phyloP scores from a whole-genome alignment of 2,329 filamentous ascomycete species.

The Dothideomycetidae sp. region DNA sequence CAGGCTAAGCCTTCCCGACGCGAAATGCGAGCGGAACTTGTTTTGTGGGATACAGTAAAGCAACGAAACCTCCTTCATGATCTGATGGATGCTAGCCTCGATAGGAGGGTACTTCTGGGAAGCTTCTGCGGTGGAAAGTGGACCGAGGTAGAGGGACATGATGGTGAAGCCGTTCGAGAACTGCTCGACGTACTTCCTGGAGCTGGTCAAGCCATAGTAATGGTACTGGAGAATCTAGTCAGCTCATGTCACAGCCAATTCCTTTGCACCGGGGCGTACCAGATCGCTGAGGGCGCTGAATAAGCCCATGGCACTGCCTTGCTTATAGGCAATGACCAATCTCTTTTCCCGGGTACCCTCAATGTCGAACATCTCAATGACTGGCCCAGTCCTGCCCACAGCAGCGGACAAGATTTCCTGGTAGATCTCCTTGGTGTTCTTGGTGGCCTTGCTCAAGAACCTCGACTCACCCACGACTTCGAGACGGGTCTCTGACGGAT shows the following conservation, averaged over 20 bases:
- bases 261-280: background rate
- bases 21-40: conserved; percentile 84
- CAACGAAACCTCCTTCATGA: conserved; percentile 95
- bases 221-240: conserved; percentile 46
- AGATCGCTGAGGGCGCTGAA: conserved; percentile 92
- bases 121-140: conserved; percentile 44
- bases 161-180: conserved; percentile 9
- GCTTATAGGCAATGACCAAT: conserved; percentile 85
- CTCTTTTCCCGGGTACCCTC: conserved; percentile 84
- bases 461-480: conserved; percentile 85
- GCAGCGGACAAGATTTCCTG: conserved; percentile 82
- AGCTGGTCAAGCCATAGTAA: conserved; percentile 94
- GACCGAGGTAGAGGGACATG: conserved; percentile 71
- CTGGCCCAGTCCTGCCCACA: conserved; percentile 72
- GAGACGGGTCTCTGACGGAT: conserved; percentile 67
- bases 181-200: conserved; percentile 78
- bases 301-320: conserved; percentile 77
- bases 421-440: conserved; percentile 92
- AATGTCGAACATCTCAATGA: conserved; percentile 96
- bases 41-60: conserved; percentile 97
- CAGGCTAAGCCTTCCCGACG: conserved; percentile 69
- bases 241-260: no score
- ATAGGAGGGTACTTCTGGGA: conserved; percentile 56
- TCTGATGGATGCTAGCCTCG: conserved; percentile 91
- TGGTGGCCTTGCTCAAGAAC: conserved; percentile 89